Percentiles rank a stretch among this genome's conserved stretches.
These are phyloP conservation scores for Lophiostoma macrostomum DNA, from an alignment of 495 filamentous ascomycete species.

Conservation along the genomic window DNA sequence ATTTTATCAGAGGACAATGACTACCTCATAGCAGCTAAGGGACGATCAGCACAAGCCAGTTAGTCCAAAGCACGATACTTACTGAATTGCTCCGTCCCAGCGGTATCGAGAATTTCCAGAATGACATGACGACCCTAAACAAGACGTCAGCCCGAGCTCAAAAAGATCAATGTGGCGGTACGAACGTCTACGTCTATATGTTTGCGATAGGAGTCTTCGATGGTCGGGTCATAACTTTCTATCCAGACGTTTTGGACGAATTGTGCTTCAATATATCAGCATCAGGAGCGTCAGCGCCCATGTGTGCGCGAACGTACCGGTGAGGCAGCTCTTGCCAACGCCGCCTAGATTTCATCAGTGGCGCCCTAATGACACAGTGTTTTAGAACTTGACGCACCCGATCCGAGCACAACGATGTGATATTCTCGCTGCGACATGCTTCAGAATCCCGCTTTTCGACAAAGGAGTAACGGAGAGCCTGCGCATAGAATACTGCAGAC, in stretches of 20 bases:
- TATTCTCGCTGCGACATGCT: slow-evolving; percentile 58
- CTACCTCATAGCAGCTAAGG: slow-evolving; percentile 68
- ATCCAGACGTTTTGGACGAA: slow-evolving; percentile 99
- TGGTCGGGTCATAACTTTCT: slow-evolving; percentile 97
- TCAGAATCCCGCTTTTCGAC: slow-evolving; percentile 2
- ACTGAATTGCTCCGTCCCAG: slow-evolving; percentile 98
- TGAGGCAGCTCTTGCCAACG: slow-evolving; percentile 96
- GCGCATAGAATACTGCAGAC: slow-evolving; percentile 12
- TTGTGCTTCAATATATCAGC: slow-evolving; percentile 64
- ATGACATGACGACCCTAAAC: slow-evolving; percentile 87
- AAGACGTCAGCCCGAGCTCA: background rate
- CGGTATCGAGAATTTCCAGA: slow-evolving; percentile 95
- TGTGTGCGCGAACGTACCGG: slow-evolving; percentile 60
- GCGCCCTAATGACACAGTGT: background rate
- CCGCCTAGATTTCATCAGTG: slow-evolving; percentile 81
- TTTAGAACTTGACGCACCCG: slow-evolving; percentile 55
- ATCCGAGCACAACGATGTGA: slow-evolving; percentile 86
- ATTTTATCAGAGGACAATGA: background rate
- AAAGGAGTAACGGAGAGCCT: background rate
- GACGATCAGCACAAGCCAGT: slow-evolving; percentile 35
- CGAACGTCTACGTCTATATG: slow-evolving; percentile 90
- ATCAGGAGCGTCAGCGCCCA: background rate
- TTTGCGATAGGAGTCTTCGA: slow-evolving; percentile 96
- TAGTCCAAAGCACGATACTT: slow-evolving; percentile 42
- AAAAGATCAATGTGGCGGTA: slow-evolving; percentile 23